A percentile compares a stretch with the other conserved stretches of the same genome.
Evolutionary conservation across 2,329 filamentous ascomycete species (phyloP).

Genomic region (Fusarium succisae): DNA sequence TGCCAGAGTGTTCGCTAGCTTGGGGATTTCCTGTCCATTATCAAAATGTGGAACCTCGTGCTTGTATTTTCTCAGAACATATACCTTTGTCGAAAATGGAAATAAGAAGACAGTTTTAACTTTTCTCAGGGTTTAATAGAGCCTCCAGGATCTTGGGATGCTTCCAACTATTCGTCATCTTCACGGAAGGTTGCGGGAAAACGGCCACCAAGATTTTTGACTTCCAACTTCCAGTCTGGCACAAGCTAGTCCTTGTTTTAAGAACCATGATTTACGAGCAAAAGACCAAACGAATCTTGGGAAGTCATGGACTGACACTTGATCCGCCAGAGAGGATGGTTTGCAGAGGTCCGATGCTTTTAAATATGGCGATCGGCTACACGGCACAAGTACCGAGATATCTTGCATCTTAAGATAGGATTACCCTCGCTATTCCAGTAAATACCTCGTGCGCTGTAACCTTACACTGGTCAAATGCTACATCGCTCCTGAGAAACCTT

Average conservation of each 20-base stretch:
- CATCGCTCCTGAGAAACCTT: neutral
- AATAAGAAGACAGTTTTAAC: fast-evolving
- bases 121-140: no score
- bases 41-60: fast-evolving
- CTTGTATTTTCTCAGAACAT: fast-evolving
- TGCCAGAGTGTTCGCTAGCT: neutral
- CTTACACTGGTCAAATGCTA: neutral
- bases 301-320: fast-evolving
- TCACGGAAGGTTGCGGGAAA: neutral
- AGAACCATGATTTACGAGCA: no score
- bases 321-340: fast-evolving
- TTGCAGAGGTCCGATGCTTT: neutral
- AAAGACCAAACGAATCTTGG: neutral
- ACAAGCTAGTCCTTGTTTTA: fast-evolving
- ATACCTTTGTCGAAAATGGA: neutral
- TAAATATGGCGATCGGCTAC: neutral
- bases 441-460: neutral
- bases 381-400: no score
- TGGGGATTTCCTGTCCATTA: neutral
- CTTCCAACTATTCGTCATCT: neutral
- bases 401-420: neutral
- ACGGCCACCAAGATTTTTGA: fast-evolving
- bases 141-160: neutral
- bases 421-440: neutral
- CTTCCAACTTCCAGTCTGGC: neutral